phyloP scores from a whole-genome alignment of 2,329 filamentous ascomycete species.

The Pseudogymnoascus sp. region DNA sequence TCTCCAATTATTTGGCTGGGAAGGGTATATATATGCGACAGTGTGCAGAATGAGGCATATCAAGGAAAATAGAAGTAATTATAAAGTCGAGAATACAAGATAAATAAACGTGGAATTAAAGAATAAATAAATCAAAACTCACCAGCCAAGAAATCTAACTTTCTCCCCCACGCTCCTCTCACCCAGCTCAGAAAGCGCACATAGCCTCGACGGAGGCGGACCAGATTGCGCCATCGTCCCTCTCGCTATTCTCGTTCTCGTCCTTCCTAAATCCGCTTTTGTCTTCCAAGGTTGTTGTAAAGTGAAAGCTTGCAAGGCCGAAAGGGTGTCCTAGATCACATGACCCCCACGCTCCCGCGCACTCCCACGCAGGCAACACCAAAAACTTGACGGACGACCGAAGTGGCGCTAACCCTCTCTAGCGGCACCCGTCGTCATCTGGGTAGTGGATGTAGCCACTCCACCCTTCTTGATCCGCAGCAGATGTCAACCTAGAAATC shows the following conservation, averaged over 20 bases:
- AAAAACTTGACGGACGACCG: neutral
- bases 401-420: neutral
- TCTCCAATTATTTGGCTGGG: no score
- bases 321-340: neutral
- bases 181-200: slow-evolving; percentile 25
- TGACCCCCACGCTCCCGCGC: neutral
- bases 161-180: slow-evolving; percentile 47
- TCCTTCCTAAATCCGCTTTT: no score
- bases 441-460: neutral
- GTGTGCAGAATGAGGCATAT: no score
- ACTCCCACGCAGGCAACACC: no score
- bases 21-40: no score
- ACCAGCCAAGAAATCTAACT: slow-evolving; percentile 90
- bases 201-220: slow-evolving; percentile 23
- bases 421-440: neutral
- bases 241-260: no score
- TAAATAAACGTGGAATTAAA: slow-evolving; percentile 9
- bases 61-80: no score
- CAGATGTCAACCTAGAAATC: no score
- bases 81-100: no score
- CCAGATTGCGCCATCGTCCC: slow-evolving; percentile 15
- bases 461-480: neutral
- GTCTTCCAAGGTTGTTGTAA: no score
- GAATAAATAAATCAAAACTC: slow-evolving; percentile 31
- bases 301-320: no score